Evolutionary conservation across 208 protist genomes (phyloP).

Genomic region (Leishmania mexicana): DNA sequence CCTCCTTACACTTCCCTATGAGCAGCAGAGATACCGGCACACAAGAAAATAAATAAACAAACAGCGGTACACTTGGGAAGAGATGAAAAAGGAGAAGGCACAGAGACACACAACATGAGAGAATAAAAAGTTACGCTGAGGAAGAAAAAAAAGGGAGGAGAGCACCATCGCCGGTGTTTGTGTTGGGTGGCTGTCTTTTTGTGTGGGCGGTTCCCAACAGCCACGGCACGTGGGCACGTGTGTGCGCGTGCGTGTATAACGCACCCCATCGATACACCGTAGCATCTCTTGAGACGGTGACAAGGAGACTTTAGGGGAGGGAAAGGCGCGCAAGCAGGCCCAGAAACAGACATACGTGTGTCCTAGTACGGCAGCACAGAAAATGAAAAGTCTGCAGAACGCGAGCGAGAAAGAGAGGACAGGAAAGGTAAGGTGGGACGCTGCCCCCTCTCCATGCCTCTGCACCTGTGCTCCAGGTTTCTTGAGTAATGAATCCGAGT

Average conservation of each 20-base stretch:
- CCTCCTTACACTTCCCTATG: not conserved
- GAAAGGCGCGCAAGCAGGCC: not conserved
- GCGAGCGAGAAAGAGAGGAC: not conserved
- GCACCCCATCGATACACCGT: not conserved
- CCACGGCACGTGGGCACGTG: not conserved
- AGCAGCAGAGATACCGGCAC: not conserved
- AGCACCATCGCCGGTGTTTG: not conserved
- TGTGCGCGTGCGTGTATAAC: conserved; percentile 1
- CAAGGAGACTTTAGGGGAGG: not conserved
- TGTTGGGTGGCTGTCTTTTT: not conserved
- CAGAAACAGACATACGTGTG: not conserved
- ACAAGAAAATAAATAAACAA: not conserved
- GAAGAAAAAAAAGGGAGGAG: not conserved
- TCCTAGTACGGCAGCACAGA: not conserved
- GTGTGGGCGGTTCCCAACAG: not conserved
- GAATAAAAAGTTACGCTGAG: not conserved
- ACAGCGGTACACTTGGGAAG: not conserved
- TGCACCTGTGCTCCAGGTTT: not conserved
- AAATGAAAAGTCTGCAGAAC: not conserved
- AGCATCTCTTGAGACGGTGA: not conserved
- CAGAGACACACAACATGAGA: not conserved
- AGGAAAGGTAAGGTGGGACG: not conserved
- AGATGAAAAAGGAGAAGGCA: not conserved
- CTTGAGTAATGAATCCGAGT: not conserved
- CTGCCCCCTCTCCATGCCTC: not conserved